These are phyloP conservation scores for Yamadazyma paraphyllophila DNA, from an alignment of 805 yeast species.

Conservation along the genomic window DNA sequence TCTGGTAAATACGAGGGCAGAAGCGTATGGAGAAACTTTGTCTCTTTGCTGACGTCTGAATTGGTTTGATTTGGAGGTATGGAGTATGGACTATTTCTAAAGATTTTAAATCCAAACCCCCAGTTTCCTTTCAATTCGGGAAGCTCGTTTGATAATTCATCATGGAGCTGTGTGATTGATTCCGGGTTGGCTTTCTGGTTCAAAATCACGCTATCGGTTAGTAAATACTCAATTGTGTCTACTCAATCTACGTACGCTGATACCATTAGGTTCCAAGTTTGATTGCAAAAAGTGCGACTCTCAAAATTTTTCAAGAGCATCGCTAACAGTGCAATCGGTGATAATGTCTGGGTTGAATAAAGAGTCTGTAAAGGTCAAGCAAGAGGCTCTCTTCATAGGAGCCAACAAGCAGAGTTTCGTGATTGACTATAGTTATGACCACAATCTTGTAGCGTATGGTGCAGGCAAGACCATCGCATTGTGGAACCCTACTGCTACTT, in stretches of 20 bases:
- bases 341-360: not conserved
- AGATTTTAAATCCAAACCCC: slow-evolving; percentile 67
- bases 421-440: slow-evolving; percentile 46
- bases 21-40: slow-evolving; percentile 49
- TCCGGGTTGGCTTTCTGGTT: slow-evolving; percentile 49
- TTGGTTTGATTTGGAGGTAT: slow-evolving; percentile 37
- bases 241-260: slow-evolving; percentile 33
- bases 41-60: slow-evolving; percentile 32
- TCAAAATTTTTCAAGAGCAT: slow-evolving; percentile 2
- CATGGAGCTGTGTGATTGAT: slow-evolving; percentile 68
- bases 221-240: not conserved
- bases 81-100: slow-evolving; percentile 58
- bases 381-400: slow-evolving; percentile 66
- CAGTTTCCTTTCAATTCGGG: slow-evolving; percentile 63
- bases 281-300: slow-evolving; percentile 7
- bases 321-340: not conserved
- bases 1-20: slow-evolving; percentile 49
- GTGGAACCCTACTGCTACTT: slow-evolving; percentile 55
- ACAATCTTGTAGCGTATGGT: slow-evolving; percentile 62
- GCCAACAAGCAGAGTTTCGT: slow-evolving; percentile 66
- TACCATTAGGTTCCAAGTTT: slow-evolving; percentile 23
- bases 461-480: slow-evolving; percentile 65
- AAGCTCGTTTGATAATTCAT: slow-evolving; percentile 62
- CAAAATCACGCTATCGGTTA: slow-evolving; percentile 29
- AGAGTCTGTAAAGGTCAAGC: slow-evolving; percentile 9